Evolutionary conservation across 371 early-diverging fungal species (phyloP), one percentile per base, ranked within the genome.

Genomic region (Syncephalastrum contaminatum): DNA sequence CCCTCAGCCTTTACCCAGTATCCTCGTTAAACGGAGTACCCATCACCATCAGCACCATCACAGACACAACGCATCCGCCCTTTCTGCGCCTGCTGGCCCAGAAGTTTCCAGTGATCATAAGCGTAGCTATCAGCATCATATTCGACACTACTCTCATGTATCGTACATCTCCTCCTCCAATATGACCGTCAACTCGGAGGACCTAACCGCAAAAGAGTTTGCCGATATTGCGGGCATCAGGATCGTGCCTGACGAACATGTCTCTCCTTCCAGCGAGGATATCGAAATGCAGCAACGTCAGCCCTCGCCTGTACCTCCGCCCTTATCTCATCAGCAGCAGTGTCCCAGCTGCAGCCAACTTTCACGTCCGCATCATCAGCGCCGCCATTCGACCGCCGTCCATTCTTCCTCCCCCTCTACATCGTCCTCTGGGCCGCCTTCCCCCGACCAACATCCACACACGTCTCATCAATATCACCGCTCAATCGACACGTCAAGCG

Each of bases 121-220:
- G 16, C 25, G 43, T 25, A 43, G n/a, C 20, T 20, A 43, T 54
- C n/a, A n/a, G 16, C 53, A 20, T 27, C 54, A 41, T 48, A 49
- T 46, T 19, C 54, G 41, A 42, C 56, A 43, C 21, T 20, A 53
- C 25, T 51, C 51, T 21, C 50, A 41, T 24, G 21, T 51, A 5
- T 42, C 51, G 6, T 39, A 53, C 18, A 41, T 52, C 4, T 54
- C 54, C 6, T 44, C 60, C 21, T 65, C 63, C 19, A 59, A 59
- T 19, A 47, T 63, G 13, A 63, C 67, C 0, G 52, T 62, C 3
- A 56, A 69, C 30, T 70, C 70, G 16, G 70, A 66, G 16, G 61
- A 66, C 51, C 43, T 70, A 14, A 70, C 70, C n/a, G 70, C 70
- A 7, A 63, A 66, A 43, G 59, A 70, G 43, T 70, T 70, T 61